Evolutionary conservation across 306 rosid genomes (phyloP), one percentile per base, ranked within the genome.

Genomic region (Carpinus fangiana): DNA sequence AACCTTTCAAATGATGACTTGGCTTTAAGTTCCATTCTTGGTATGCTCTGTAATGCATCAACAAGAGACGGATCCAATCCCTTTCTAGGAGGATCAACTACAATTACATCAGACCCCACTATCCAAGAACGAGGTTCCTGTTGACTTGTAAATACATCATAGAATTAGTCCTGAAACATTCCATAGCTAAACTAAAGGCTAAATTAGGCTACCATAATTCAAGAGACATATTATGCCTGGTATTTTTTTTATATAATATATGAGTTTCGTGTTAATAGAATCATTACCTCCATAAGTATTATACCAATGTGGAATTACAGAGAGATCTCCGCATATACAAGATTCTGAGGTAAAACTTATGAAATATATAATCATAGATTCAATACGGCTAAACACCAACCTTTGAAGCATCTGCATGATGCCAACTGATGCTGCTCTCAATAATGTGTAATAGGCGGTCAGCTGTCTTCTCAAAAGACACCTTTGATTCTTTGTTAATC

Each of bases 81-180:
- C 89, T 90, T 95, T 79, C 98, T 87, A 51, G 97, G 98, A 81
- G 98, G 98, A 91, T 95, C 98, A 56, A 95, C 90, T 80, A 95
- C 88, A 61, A 95, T 73, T 73, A 95, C 98, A 76, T 95, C 96
- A 62, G 97, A 92, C 36, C 96, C 98, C 89, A 79, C 57, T 56
- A 95, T 85, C 98, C 98, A 95, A 61, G 88, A 77, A 81, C 92
- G 81, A 79, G 98, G 97, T 12, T 95, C 98, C 98, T 95, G 91
- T 79, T 78, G 53, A 79, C 73, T 84, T 69, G 78, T 76, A 74
- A 83, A 79, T 50, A 76, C 70, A 70, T 66, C 43, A 61, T 34
- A 56, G 60, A 76, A 75, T 83, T 78, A 87, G 80, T 73, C 74
- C 52, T 53, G 72, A 73, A 84, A 54, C 23, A 48, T 57, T 73